Percentiles rank a stretch among this genome's conserved stretches.
Conservation (phyloP, 495 filamentous ascomycete genomes). For the Pyrenula aspistea region DNA sequence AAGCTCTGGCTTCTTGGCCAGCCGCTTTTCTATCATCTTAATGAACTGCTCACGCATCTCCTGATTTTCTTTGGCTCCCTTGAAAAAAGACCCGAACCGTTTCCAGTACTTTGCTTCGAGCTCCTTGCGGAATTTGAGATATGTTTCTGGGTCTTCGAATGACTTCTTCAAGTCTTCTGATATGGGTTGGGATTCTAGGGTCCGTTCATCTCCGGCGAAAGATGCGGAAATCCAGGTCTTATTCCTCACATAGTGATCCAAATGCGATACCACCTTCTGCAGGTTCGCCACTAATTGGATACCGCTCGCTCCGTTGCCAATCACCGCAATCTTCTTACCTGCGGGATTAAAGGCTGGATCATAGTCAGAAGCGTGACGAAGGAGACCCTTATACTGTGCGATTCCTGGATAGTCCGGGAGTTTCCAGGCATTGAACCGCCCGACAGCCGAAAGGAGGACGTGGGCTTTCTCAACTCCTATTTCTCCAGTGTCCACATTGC, state of each 20-base stretch:
- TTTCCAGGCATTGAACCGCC: constrained; percentile 42
- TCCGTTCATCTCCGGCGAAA: constrained; percentile 25
- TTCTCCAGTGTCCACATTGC: constrained; percentile 21
- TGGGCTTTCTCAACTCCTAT: constrained; percentile 34
- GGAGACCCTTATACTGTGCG: constrained; percentile 28
- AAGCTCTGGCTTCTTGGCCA: constrained; percentile 42
- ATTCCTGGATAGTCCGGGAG: constrained; percentile 40
- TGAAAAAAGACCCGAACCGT: constrained; percentile 42
- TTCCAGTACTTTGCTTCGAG: constrained; percentile 45
- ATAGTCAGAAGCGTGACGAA: constrained; percentile 46
- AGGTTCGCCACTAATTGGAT: constrained; percentile 42
- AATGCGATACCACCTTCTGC: constrained; percentile 44
- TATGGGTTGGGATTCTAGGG: constrained; percentile 35
- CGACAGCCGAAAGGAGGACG: constrained; percentile 47
- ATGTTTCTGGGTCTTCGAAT: constrained; percentile 34
- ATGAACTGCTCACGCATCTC: constrained; percentile 37
- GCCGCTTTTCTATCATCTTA: constrained; percentile 34
- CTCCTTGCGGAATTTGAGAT: constrained; percentile 34
- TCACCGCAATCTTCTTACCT: constrained; percentile 46
- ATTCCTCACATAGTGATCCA: constrained; percentile 53
- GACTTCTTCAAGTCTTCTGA: constrained; percentile 33
- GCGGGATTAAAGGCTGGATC: constrained; percentile 31
- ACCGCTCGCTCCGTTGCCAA: constrained; percentile 47
- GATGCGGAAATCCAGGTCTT: constrained; percentile 59
- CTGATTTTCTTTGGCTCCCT: constrained; percentile 37